Percentiles rank a stretch among this genome's conserved stretches.
Evolutionary conservation across 331 rosid genomes (phyloP).

Genomic region (Quercus tomentella): DNA sequence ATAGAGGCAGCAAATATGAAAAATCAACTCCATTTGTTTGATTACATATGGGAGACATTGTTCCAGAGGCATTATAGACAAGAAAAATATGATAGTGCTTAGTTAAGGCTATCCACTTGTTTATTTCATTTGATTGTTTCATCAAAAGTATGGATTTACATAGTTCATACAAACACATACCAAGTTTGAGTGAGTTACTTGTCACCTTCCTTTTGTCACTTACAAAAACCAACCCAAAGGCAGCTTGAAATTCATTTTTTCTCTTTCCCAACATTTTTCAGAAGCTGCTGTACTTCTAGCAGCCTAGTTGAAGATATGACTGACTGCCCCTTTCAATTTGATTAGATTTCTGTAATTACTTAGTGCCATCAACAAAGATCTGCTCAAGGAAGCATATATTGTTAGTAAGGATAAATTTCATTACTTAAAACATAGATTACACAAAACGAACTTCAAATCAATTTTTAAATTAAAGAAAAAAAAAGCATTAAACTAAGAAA

Average conservation of each 20-base stretch:
- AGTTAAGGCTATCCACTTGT: too few species aligned
- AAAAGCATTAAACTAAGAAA: neutral
- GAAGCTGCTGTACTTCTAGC: neutral
- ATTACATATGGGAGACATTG: neutral
- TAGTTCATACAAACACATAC: neutral
- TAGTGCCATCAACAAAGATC: neutral
- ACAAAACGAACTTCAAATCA: neutral
- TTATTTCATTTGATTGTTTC: too few species aligned
- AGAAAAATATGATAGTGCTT: too few species aligned
- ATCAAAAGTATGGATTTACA: neutral
- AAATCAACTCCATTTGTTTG: neutral
- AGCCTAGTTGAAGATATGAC: neutral
- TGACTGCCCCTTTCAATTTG: neutral
- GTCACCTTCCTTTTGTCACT: neutral
- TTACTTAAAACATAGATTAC: conserved; percentile 2
- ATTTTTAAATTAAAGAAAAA: neutral
- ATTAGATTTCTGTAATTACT: neutral
- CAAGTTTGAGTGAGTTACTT: neutral
- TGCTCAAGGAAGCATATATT: neutral
- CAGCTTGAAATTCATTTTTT: neutral
- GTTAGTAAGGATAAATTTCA: neutral
- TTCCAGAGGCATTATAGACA: too few species aligned
- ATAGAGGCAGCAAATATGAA: neutral
- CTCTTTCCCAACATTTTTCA: neutral
- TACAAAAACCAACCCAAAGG: neutral